A percentile compares a stretch with the other conserved stretches of the same genome.
Evolutionary conservation across 495 filamentous ascomycete species (phyloP).

Genomic region (Podospora conica): DNA sequence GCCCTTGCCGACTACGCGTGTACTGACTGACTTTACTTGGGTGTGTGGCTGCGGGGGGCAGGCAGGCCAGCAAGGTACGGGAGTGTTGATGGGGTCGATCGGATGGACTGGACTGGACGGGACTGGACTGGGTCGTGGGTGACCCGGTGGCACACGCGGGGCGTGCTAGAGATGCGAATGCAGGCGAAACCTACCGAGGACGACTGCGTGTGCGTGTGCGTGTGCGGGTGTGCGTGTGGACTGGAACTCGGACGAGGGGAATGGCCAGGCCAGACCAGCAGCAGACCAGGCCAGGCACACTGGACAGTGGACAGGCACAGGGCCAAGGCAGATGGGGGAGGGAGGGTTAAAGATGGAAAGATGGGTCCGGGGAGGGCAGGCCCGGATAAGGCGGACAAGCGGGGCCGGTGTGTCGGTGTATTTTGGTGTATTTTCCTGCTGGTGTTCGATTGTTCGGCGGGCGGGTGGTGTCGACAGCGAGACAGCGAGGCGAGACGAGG

Average conservation of each 20-base stretch:
- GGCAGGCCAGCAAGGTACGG: neutral
- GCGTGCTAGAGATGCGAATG: slow-evolving; percentile 10
- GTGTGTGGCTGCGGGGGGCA: neutral
- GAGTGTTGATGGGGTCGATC: neutral
- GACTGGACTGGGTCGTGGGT: slow-evolving; percentile 11
- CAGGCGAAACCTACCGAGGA: slow-evolving; percentile 10
- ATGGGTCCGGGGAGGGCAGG: neutral
- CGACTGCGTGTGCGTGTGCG: slow-evolving; percentile 1
- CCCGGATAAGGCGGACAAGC: neutral
- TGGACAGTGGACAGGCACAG: slow-evolving; percentile 3
- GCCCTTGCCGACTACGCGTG: neutral
- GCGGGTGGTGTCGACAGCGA: slow-evolving; percentile 5
- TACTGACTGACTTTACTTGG: neutral
- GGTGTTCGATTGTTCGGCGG: neutral
- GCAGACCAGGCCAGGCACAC: neutral
- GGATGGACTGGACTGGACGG: slow-evolving; percentile 17
- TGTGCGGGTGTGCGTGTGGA: neutral
- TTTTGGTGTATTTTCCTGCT: neutral
- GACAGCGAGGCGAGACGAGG: slow-evolving; percentile 5
- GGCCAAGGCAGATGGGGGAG: neutral
- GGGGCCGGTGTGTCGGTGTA: neutral
- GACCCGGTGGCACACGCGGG: slow-evolving; percentile 13
- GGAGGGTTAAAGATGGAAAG: neutral
- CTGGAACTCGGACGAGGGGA: neutral
- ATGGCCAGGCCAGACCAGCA: neutral